Percentiles rank a stretch among this genome's conserved stretches.
Evolutionary conservation across 73 alveolate genomes (phyloP).

Genomic region (Breviolum minutum): DNA sequence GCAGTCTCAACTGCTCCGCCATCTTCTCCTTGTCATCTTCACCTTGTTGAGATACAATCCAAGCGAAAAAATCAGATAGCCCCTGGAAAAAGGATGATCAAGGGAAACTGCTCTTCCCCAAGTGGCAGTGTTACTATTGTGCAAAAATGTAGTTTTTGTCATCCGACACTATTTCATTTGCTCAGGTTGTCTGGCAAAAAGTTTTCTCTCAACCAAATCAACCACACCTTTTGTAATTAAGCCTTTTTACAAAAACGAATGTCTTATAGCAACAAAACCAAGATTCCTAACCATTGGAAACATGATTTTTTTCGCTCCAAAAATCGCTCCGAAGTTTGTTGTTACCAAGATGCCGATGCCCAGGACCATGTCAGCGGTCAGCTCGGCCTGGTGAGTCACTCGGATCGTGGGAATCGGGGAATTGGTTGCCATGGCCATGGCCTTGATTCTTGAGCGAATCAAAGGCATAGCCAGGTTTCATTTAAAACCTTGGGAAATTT

Average conservation of each 20-base stretch:
- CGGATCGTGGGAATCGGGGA: too few species aligned
- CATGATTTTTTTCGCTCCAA: background rate
- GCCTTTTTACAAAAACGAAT: background rate
- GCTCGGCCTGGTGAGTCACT: conserved; percentile 4
- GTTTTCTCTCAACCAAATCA: background rate
- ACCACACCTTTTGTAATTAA: background rate
- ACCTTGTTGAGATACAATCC: background rate
- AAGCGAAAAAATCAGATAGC: background rate
- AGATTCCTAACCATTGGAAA: background rate
- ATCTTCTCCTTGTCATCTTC: conserved; percentile 61
- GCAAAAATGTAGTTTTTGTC: too few species aligned
- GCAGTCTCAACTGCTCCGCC: conserved; percentile 60
- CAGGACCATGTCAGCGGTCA: conserved; percentile 59
- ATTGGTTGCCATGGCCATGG: too few species aligned
- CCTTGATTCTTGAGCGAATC: too few species aligned
- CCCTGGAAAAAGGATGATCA: too few species aligned
- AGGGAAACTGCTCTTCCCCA: background rate
- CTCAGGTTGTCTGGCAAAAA: background rate
- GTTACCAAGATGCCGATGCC: background rate
- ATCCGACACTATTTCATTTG: too few species aligned
- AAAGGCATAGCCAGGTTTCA: too few species aligned
- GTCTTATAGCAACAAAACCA: background rate
- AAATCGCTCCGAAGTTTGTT: background rate
- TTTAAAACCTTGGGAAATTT: too few species aligned
- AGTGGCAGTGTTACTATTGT: too few species aligned